Evolutionary conservation across 345 rosid species (phyloP), one percentile per base, ranked within the genome.

Genomic region (Populus tremula): DNA sequence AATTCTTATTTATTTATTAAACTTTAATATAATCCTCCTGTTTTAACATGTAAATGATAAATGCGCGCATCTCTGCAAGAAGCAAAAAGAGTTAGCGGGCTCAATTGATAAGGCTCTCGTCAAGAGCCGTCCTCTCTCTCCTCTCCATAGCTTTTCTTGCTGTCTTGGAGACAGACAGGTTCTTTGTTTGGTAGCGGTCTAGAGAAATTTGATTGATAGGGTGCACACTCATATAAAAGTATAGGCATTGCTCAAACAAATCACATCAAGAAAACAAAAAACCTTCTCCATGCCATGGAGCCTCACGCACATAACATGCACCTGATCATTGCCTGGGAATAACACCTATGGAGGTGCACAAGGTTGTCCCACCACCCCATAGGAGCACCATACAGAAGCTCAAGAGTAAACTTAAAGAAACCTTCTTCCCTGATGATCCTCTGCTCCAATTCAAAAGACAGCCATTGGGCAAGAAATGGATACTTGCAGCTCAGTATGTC

Each of bases 341-440:
- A 67, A 14, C 83, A 63, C 49, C 87, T 77, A 87, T 89, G 90
- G 94, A 89, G 82, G 86, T 84, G 17, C 99, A 93, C 80, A 82
- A 73, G 79, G 99, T 96, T 35, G 91, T 79, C 38, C 83, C 87
- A 29, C 99, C 99, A 59, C 99, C 99, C 41, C 90, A 69, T 29
- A 86, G 70, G 68, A 88, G 87, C 88, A 89, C 89, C 65, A 27
- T 84, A 8, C 78, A 85, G 62, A 90, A 91, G 78, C 86, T 96
- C 64, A 87, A 83, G 72, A 65, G 84, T 56, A 83, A 89, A 76
- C 91, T 96, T 63, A 91, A 91, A 67, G 98, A 96, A 82, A 96
- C 96, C 23, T 91, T 96, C 82, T 93, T 93, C 86, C 97, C 98
- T 41, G 99, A 93, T 77, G 99, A 96, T 71, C 99, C 99, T 72